Evolutionary conservation across 2,329 filamentous ascomycete genomes (phyloP).

Genomic region (Fusarium sp.): DNA sequence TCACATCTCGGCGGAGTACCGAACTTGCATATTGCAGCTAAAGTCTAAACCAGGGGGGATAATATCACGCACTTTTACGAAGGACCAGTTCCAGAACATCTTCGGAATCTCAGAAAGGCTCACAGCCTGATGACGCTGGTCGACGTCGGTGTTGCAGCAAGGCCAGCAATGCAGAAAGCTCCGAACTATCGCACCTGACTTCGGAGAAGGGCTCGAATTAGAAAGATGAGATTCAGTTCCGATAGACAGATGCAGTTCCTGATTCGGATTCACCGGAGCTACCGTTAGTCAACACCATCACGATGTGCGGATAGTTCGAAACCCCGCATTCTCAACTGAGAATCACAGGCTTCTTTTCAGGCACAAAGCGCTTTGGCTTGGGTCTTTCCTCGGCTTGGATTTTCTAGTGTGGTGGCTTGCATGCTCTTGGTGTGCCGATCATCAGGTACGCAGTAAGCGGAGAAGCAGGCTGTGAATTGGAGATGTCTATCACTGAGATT

Average conservation of each 20-base stretch:
- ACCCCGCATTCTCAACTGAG: slow-evolving; percentile 19
- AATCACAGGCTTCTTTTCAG: slow-evolving; percentile 34
- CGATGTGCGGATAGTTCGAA: neutral
- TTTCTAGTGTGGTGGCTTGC: slow-evolving; percentile 26
- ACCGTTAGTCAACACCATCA: slow-evolving; percentile 27
- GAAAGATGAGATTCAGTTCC: slow-evolving; percentile 10
- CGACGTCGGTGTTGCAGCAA: slow-evolving; percentile 9
- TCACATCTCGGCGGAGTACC: slow-evolving; percentile 6
- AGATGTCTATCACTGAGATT: neutral
- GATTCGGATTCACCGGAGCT: slow-evolving; percentile 14
- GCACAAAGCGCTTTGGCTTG: neutral
- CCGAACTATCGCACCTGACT: slow-evolving; percentile 5
- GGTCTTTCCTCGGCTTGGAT: slow-evolving; percentile 32
- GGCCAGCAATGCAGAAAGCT: neutral
- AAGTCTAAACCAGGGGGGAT: neutral
- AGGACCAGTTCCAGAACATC: neutral
- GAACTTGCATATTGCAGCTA: slow-evolving; percentile 7
- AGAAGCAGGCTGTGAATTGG: neutral
- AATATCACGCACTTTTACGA: slow-evolving; percentile 8
- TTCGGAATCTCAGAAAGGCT: neutral
- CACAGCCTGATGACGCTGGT: slow-evolving; percentile 1
- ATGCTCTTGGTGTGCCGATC: slow-evolving; percentile 27
- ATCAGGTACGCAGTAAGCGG: slow-evolving; percentile 31
- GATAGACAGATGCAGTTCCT: slow-evolving; percentile 8
- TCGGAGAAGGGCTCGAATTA: slow-evolving; percentile 24